Percentiles rank a stretch among this genome's conserved stretches.
phyloP scores from a whole-genome alignment of 2,329 filamentous ascomycete genomes.

The Hortaea werneckii region DNA sequence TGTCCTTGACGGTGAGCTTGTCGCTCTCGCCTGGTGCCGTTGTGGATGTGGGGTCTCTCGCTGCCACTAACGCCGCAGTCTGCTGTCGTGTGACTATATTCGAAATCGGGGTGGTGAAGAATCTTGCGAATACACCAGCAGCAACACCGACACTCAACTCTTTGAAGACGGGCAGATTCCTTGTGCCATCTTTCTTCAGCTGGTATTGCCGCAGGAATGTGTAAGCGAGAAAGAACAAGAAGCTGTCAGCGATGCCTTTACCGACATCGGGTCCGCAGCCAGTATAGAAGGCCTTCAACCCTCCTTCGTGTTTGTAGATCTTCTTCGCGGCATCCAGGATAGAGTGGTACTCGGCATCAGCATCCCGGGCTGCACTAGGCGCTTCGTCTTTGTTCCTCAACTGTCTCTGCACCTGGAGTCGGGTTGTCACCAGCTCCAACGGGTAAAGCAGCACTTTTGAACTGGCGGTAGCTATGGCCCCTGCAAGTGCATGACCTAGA shows the following conservation, averaged over 20 bases:
- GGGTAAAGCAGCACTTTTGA: conserved; percentile 74
- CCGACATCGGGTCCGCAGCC: conserved; percentile 34
- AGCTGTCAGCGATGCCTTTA: conserved; percentile 55
- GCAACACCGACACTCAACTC: conserved; percentile 65
- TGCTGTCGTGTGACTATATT: conserved; percentile 79
- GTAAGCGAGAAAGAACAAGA: conserved; percentile 81
- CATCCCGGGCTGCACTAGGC: conserved; percentile 22
- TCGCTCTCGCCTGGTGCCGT: conserved; percentile 15
- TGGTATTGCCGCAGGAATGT: conserved; percentile 43
- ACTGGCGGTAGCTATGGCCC: conserved; percentile 65
- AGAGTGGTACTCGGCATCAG: conserved; percentile 47
- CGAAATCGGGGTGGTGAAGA: conserved; percentile 69
- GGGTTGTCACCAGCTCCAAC: conserved; percentile 69
- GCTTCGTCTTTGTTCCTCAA: conserved; percentile 31
- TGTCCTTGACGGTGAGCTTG: conserved; percentile 40
- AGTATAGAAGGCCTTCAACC: conserved; percentile 55
- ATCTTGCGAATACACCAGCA: conserved; percentile 64
- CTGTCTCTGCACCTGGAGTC: conserved; percentile 67
- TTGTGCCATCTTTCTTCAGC: conserved; percentile 28
- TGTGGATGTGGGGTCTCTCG: conserved; percentile 26
- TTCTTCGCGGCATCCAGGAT: conserved; percentile 59
- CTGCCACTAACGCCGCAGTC: conserved; percentile 47
- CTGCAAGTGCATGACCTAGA: conserved; percentile 71
- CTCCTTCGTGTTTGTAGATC: conserved; percentile 64
- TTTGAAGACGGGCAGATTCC: conserved; percentile 50